phyloP scores from a whole-genome alignment of 2,329 filamentous ascomycete species.

The Botryosphaeria dothidea region DNA sequence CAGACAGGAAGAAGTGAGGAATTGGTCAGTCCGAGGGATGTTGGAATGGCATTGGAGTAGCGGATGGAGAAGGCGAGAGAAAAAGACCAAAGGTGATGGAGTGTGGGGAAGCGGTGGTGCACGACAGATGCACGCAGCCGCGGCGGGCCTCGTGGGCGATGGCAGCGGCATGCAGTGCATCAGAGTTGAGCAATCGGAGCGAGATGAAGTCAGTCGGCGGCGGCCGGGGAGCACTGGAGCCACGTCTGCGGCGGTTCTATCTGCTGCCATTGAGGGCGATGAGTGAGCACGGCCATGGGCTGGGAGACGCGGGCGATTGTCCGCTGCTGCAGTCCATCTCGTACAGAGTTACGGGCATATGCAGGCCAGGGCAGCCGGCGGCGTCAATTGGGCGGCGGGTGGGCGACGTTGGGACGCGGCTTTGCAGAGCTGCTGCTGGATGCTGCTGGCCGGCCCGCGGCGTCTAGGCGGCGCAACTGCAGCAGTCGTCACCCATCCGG shows the following conservation, averaged over 20 bases:
- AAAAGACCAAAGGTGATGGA: too few relatives aligned
- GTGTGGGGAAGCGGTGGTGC: slow-evolving; percentile 6
- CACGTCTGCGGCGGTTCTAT: slow-evolving; percentile 4
- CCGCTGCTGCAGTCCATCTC: background rate
- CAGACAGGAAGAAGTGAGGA: background rate
- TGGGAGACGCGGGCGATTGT: background rate
- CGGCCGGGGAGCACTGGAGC: slow-evolving; percentile 12
- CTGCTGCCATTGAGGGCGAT: slow-evolving; percentile 15
- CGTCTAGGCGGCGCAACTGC: background rate
- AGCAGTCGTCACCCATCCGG: too few relatives aligned
- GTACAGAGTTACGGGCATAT: slow-evolving; percentile 11
- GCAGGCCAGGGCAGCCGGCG: background rate
- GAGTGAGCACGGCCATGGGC: background rate
- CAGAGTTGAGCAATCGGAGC: slow-evolving; percentile 7
- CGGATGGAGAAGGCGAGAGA: too few relatives aligned
- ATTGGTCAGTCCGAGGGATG: background rate
- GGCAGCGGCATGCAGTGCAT: background rate
- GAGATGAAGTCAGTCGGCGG: background rate
- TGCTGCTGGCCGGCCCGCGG: slow-evolving; percentile 2
- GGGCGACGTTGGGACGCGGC: background rate
- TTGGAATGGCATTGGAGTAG: background rate
- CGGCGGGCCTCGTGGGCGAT: background rate
- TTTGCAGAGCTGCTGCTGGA: background rate
- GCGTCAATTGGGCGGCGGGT: background rate
- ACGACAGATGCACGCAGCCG: slow-evolving; percentile 6